These are phyloP conservation scores for Auricularia cornea DNA, from an alignment of 768 basidiomycete species.

Conservation along the genomic window DNA sequence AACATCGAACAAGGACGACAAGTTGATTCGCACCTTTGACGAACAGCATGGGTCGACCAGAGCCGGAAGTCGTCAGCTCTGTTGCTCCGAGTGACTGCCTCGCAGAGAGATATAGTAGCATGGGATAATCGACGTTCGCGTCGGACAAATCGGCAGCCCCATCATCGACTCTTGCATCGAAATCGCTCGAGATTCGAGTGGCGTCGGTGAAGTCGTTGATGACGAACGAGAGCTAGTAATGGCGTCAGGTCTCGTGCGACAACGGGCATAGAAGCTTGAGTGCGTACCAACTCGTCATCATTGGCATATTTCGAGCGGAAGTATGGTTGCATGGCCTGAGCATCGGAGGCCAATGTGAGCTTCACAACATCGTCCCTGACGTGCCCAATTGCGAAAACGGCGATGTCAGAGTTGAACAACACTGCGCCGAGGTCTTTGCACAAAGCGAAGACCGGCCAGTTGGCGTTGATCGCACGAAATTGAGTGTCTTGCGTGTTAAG, in stretches of 20 bases:
- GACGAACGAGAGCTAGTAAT: conserved; percentile 23
- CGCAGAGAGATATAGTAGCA: conserved; percentile 14
- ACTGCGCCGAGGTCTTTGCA: conserved; percentile 12
- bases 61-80: conserved; percentile 25
- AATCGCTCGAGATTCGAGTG: conserved; percentile 20
- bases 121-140: conserved; percentile 24
- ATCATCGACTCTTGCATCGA: conserved; percentile 24
- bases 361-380: conserved; percentile 22
- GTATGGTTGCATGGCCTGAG: conserved; percentile 8
- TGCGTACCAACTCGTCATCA: not conserved
- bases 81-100: conserved; percentile 27
- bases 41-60: conserved; percentile 24
- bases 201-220: conserved; percentile 23
- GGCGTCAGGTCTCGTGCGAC: not conserved
- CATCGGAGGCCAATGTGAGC: not conserved
- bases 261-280: not conserved
- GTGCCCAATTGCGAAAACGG: conserved; percentile 28
- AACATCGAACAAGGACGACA: not conserved
- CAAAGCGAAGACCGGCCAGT: conserved; percentile 13
- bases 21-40: conserved; percentile 17
- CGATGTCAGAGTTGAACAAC: conserved; percentile 11
- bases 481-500: conserved; percentile 9
- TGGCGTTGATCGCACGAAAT: conserved; percentile 10
- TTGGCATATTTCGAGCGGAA: conserved; percentile 23
- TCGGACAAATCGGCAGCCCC: conserved; percentile 23